phyloP scores from a whole-genome alignment of 345 rosid genomes.

The Salix brachista region DNA sequence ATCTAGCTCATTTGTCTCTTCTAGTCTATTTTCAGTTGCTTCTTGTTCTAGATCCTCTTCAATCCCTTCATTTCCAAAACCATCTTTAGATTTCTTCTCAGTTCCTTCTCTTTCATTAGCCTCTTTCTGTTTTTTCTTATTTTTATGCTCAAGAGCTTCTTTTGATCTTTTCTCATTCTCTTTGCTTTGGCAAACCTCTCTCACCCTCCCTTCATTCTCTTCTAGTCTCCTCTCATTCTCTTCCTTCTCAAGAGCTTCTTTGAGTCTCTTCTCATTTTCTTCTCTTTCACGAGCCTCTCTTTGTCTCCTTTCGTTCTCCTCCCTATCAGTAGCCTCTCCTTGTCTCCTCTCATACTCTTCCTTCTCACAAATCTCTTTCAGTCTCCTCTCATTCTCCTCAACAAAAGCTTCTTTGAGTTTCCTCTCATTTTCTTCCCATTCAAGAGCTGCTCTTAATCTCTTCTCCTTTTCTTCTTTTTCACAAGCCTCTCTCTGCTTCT shows the following conservation, averaged over 20 bases:
- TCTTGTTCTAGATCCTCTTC: conserved; percentile 26
- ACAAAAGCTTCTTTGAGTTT: conserved; percentile 29
- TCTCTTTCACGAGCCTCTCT: conserved; percentile 34
- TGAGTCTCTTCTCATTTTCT: conserved; percentile 37
- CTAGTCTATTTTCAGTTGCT: conserved; percentile 10
- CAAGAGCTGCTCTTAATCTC: not conserved
- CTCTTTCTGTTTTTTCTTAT: conserved; percentile 42
- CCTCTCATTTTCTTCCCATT: conserved; percentile 10
- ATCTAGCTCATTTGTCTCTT: conserved; percentile 9
- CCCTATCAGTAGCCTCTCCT: conserved; percentile 34
- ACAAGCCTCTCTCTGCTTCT: not conserved
- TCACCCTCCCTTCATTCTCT: conserved; percentile 36
- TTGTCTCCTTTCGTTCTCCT: conserved; percentile 40
- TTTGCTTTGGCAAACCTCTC: conserved; percentile 36
- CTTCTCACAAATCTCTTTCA: conserved; percentile 26
- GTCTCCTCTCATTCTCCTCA: conserved; percentile 37
- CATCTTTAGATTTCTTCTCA: conserved; percentile 32
- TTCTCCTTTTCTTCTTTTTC: conserved; percentile 7
- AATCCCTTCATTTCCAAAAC: conserved; percentile 21
- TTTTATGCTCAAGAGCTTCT: conserved; percentile 41
- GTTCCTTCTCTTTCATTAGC: conserved; percentile 43
- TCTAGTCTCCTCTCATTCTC: conserved; percentile 34
- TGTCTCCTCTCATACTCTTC: conserved; percentile 31
- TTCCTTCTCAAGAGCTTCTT: conserved; percentile 25
- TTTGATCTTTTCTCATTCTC: conserved; percentile 36